Conservation (phyloP, 345 rosid genomes). For the Microthlaspi erraticum region DNA sequence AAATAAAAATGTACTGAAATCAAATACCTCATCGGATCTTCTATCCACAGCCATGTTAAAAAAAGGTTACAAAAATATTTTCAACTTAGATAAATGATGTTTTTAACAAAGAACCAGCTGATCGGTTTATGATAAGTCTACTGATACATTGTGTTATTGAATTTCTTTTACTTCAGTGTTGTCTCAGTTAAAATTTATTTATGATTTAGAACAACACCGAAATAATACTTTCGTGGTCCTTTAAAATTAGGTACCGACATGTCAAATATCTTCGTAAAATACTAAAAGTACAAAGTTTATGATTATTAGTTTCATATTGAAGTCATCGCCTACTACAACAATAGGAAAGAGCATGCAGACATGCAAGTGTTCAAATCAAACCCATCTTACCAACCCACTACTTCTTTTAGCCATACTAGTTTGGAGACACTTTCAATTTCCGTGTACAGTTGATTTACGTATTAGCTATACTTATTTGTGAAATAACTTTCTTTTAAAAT, state of each 20-base stretch:
- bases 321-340: constrained; percentile 14
- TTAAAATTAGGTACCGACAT: neutral
- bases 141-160: neutral
- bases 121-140: no score
- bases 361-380: constrained; percentile 27
- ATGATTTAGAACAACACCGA: neutral
- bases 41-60: no score
- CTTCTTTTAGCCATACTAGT: constrained; percentile 5
- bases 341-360: constrained; percentile 26
- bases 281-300: neutral
- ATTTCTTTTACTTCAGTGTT: no score
- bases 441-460: neutral
- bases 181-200: neutral
- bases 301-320: constrained; percentile 18
- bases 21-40: no score
- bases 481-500: neutral
- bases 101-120: no score
- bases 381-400: constrained; percentile 27
- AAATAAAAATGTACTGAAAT: no score
- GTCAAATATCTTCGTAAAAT: constrained; percentile 10
- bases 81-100: no score
- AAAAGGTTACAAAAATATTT: no score
- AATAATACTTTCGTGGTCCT: neutral
- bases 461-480: neutral
- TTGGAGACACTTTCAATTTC: neutral